Conservation (phyloP, 768 basidiomycete species). For the Lactarius evosmus region DNA sequence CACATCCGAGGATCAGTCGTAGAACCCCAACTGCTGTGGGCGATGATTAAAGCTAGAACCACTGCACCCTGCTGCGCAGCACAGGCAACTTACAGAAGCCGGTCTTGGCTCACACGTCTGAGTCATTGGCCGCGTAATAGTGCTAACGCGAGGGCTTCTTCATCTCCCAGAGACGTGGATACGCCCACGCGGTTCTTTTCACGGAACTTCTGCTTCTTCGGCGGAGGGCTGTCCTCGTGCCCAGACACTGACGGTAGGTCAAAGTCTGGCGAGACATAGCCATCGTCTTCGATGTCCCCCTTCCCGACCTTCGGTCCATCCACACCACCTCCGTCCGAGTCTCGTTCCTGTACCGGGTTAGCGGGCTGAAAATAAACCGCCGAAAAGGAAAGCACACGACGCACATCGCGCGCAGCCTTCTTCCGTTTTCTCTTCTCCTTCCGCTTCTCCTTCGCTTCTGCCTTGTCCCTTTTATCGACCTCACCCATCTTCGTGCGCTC, state of each 20-base stretch:
- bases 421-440: constrained; percentile 89
- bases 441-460: constrained; percentile 83
- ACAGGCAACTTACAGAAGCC: not conserved
- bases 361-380: not conserved
- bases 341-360: constrained; percentile 15
- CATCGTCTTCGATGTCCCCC: constrained; percentile 47
- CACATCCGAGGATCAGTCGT: not conserved
- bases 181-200: constrained; percentile 20
- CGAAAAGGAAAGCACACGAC: not conserved
- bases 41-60: not conserved
- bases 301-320: constrained; percentile 39
- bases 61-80: not conserved
- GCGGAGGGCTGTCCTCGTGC: constrained; percentile 33
- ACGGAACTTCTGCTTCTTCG: constrained; percentile 35
- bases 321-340: constrained; percentile 28
- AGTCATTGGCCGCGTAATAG: constrained; percentile 44
- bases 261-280: constrained; percentile 71
- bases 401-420: constrained; percentile 53
- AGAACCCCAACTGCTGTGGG: not conserved
- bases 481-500: constrained; percentile 70
- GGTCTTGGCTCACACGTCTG: not conserved
- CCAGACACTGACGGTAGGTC: constrained; percentile 44
- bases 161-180: constrained; percentile 43
- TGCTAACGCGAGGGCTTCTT: constrained; percentile 63
- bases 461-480: constrained; percentile 73